These are phyloP conservation scores for Beauveria medogensis DNA, from an alignment of 2,329 filamentous ascomycete species.

Conservation along the genomic window DNA sequence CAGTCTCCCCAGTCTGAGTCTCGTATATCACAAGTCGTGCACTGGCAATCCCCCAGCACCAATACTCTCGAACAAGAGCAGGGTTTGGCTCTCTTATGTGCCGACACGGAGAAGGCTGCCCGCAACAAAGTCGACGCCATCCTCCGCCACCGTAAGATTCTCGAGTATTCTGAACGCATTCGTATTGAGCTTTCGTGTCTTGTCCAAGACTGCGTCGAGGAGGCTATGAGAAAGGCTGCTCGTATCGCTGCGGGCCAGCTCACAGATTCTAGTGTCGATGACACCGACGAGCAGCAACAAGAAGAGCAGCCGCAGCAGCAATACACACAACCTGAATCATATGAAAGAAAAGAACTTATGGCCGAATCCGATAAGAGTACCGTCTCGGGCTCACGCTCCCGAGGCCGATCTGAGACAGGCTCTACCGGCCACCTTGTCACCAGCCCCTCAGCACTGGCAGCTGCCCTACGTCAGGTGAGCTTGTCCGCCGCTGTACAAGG, in stretches of 20 bases:
- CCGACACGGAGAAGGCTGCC: conserved; percentile 79
- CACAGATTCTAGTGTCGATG: conserved; percentile 64
- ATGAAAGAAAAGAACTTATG: conserved; percentile 22
- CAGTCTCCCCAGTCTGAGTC: conserved; percentile 95
- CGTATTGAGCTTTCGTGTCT: conserved; percentile 87
- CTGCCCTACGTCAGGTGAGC: conserved; percentile 40
- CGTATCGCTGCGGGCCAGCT: conserved; percentile 78
- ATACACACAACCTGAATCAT: not conserved
- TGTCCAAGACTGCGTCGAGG: conserved; percentile 92
- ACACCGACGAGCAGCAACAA: conserved; percentile 26
- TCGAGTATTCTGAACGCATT: conserved; percentile 94
- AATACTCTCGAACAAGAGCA: conserved; percentile 91
- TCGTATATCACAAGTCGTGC: conserved; percentile 83
- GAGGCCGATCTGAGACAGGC: conserved; percentile 35
- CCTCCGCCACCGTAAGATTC: conserved; percentile 80
- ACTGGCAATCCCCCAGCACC: conserved; percentile 92
- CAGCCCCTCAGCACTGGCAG: conserved; percentile 45
- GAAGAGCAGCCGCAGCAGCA: conserved; percentile 5
- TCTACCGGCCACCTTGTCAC: conserved; percentile 29
- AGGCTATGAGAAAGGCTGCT: conserved; percentile 81
- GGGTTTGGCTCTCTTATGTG: conserved; percentile 76
- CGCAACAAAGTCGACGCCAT: conserved; percentile 89
- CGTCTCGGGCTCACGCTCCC: conserved; percentile 1
- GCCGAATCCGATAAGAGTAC: conserved; percentile 18
- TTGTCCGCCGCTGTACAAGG: conserved; percentile 19